Evolutionary conservation across 139 green algal species (phyloP), one percentile per base, ranked within the genome.

Genomic region (Limnomonas spitsbergensis): DNA sequence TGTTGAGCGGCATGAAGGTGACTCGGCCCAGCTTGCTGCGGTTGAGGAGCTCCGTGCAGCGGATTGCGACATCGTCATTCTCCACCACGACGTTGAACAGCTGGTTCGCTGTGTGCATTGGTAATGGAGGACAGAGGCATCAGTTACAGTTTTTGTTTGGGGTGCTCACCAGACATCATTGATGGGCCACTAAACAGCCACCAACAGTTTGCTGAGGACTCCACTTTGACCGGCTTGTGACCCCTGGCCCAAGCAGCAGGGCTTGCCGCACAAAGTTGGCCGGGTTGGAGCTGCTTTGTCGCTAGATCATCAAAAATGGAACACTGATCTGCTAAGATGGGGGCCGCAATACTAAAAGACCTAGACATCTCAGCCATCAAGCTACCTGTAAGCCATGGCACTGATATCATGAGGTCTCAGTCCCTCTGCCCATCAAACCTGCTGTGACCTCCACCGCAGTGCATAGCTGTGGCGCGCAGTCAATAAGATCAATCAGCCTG

Each of bases 1-100:
- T 74, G 86, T 97, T 95, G 31, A 99, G 89, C 0, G 96, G 96
- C 78, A 99, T 92, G 84, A 98, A 99, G 1, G 94, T 98, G 4
- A 96, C 88, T 9, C 96, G 87, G 0, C 96, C 96, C 29, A 74
- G 84, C 69, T 88, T 89, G 40, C 79, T 83, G 24, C 86, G 39
- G 42, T 89, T 92, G 37, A 99, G 86, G 27, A 97, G 84, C 14
- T 84, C 35, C 2, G 91, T 85, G 27, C 93, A 81, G 31, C 61
- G 69, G 38, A 82, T 14, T 4, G 82, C 95, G 14, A 95, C 83
- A 31, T 91, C 84, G 42, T 93, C 88, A 4, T 78, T 85, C 29
- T 99, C 94, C 54, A 99, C 94, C 53, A 98, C 88, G n/a, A 94
- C 83, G 75, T 91, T 77, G 73, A 94, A 94, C 35, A 94, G 78